phyloP scores from a whole-genome alignment of 2,329 filamentous ascomycete species.

The Daldinia sp. region DNA sequence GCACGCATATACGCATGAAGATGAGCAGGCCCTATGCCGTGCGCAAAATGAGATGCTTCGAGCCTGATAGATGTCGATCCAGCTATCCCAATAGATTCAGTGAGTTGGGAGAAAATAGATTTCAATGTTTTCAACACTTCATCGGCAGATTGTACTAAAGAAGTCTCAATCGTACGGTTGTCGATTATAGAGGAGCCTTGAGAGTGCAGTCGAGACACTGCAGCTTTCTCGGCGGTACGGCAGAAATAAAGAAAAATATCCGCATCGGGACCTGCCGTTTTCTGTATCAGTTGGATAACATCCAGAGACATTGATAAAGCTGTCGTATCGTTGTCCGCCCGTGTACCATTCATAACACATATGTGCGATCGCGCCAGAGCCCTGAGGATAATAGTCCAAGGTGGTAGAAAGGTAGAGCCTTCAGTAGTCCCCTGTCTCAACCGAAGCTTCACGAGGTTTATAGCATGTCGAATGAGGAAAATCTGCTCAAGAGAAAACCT shows the following conservation, averaged over 20 bases:
- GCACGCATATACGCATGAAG: conserved; percentile 73
- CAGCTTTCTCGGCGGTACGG: conserved; percentile 51
- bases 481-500: conserved; percentile 43
- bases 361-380: conserved; percentile 54
- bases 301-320: conserved; percentile 52
- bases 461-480: conserved; percentile 52
- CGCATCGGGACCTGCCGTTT: conserved; percentile 51
- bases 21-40: conserved; percentile 59
- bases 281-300: conserved; percentile 49
- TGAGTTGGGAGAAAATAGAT: conserved; percentile 46
- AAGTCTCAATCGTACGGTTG: conserved; percentile 6
- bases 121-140: conserved; percentile 25
- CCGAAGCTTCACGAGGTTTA: conserved; percentile 51
- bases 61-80: conserved; percentile 31
- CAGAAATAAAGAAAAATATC: conserved; percentile 55
- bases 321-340: conserved; percentile 46
- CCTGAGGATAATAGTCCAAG: conserved; percentile 59
- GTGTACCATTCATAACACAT: conserved; percentile 47
- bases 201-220: conserved; percentile 38
- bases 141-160: conserved; percentile 25
- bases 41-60: conserved; percentile 52
- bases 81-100: conserved; percentile 41
- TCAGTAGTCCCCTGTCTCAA: conserved; percentile 45
- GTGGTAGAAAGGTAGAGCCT: conserved; percentile 52
- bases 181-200: conserved; percentile 1